Percentiles rank a stretch among this genome's conserved stretches.
Conservation (phyloP, 768 basidiomycete species). For the Tricholoma matsutake region DNA sequence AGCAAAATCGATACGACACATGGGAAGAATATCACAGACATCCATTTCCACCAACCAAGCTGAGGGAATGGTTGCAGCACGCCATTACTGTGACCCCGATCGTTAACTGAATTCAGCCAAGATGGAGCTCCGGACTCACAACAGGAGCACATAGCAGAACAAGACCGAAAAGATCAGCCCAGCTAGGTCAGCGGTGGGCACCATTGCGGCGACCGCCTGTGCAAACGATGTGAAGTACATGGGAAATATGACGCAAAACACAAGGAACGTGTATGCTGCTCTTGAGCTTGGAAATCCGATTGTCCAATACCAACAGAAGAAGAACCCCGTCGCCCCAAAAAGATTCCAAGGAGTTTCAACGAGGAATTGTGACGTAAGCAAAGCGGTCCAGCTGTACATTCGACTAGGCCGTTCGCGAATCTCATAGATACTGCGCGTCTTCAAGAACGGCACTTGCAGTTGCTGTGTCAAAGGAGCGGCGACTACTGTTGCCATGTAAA, state of each 20-base stretch:
- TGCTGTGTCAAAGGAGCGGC: conserved; percentile 55
- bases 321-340: conserved; percentile 57
- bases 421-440: conserved; percentile 61
- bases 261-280: conserved; percentile 57
- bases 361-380: conserved; percentile 51
- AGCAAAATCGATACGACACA: too few relatives aligned
- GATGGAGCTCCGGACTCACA: conserved; percentile 35
- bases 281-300: conserved; percentile 54
- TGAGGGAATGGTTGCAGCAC: conserved; percentile 61
- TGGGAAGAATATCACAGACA: conserved; percentile 36
- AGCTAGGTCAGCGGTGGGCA: conserved; percentile 51
- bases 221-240: conserved; percentile 64
- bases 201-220: conserved; percentile 57
- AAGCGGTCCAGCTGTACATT: conserved; percentile 64
- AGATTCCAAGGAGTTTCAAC: conserved; percentile 67
- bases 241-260: conserved; percentile 54
- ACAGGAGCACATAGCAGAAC: conserved; percentile 61
- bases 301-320: conserved; percentile 73
- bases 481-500: conserved; percentile 55
- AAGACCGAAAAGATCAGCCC: conserved; percentile 55
- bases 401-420: conserved; percentile 63
- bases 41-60: conserved; percentile 72
- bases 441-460: conserved; percentile 60
- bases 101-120: background rate
- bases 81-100: conserved; percentile 44